These are phyloP conservation scores for Buxus sempervirens DNA, from an alignment of 164 flowering plant genomes.

Conservation along the genomic window DNA sequence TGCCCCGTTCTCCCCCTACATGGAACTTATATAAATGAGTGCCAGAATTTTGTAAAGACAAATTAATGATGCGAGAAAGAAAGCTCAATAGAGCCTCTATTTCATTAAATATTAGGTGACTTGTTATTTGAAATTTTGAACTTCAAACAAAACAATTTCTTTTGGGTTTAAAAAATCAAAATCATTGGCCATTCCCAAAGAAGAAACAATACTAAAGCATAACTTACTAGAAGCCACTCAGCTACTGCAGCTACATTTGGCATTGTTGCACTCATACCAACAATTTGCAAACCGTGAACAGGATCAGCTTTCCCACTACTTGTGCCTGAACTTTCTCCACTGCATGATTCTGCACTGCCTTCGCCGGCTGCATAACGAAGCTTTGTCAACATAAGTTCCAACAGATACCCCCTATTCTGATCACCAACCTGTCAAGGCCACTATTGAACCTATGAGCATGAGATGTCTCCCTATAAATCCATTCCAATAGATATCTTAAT, in stretches of 20 bases:
- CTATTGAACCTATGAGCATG: conserved; percentile 8
- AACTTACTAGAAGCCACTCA: conserved; percentile 94
- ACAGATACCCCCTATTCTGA: conserved; percentile 82
- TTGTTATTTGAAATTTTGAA: no score
- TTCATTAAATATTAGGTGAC: no score
- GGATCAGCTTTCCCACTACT: conserved; percentile 76
- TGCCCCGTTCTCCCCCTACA: no score
- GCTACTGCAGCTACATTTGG: conserved; percentile 97
- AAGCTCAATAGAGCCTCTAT: no score
- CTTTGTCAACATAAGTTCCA: conserved; percentile 94
- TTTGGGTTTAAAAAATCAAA: neutral
- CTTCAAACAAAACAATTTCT: no score
- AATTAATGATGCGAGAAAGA: no score
- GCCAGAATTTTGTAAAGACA: no score
- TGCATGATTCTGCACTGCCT: conserved; percentile 61
- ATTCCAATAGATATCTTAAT: neutral
- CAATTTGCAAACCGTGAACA: conserved; percentile 83
- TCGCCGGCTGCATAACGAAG: conserved; percentile 97
- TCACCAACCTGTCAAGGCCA: conserved; percentile 77
- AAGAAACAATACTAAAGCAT: neutral
- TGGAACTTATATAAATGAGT: no score
- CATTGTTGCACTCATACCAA: conserved; percentile 99
- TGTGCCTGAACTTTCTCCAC: conserved; percentile 80
- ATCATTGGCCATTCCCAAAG: neutral
- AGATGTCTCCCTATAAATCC: neutral